A percentile compares a stretch with the other conserved stretches of the same genome.
phyloP scores from a whole-genome alignment of 2,329 filamentous ascomycete genomes.

The Plectosphaerella cucumerina region DNA sequence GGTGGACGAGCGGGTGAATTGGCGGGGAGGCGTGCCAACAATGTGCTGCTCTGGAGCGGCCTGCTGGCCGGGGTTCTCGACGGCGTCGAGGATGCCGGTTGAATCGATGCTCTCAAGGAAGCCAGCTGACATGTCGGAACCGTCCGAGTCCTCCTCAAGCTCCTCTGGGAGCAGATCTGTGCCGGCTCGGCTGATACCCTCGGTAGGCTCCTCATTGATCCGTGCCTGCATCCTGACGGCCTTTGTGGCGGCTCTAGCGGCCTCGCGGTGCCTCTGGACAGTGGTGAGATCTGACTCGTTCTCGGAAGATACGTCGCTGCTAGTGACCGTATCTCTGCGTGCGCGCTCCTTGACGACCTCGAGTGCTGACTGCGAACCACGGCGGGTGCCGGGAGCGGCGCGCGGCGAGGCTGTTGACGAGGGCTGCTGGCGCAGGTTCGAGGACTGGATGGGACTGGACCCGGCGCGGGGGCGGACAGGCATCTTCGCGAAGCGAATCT shows the following conservation, averaged over 20 bases:
- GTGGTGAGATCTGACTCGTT: slow-evolving; percentile 69
- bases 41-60: slow-evolving; percentile 52
- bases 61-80: slow-evolving; percentile 53
- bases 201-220: slow-evolving; percentile 43
- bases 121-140: slow-evolving; percentile 59
- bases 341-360: slow-evolving; percentile 67
- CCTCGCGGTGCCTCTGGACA: slow-evolving; percentile 61
- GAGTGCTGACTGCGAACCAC: slow-evolving; percentile 68
- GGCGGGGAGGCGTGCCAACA: slow-evolving; percentile 60
- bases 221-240: slow-evolving; percentile 48
- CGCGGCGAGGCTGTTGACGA: slow-evolving; percentile 42
- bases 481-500: slow-evolving; percentile 97
- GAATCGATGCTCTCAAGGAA: slow-evolving; percentile 68
- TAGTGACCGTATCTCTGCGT: slow-evolving; percentile 72
- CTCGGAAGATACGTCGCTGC: slow-evolving; percentile 79
- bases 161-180: slow-evolving; percentile 53
- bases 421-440: slow-evolving; percentile 51
- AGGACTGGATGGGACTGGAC: slow-evolving; percentile 77
- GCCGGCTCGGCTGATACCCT: slow-evolving; percentile 39
- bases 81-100: slow-evolving; percentile 64
- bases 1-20: slow-evolving; percentile 58
- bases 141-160: slow-evolving; percentile 58
- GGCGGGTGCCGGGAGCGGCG: slow-evolving; percentile 40
- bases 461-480: slow-evolving; percentile 80
- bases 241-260: slow-evolving; percentile 53